phyloP scores from a whole-genome alignment of 306 rosid genomes.

The Cucumis sativus region Cucumber_9930_V3 NC_026657.2:39676501-39677000 shows the following conservation, averaged over 20 bases:
- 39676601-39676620: not conserved
- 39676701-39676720: not conserved
- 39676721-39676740: not conserved
- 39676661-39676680: no score
- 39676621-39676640: no score
- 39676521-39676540: not conserved
- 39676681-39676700: no score
- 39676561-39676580: not conserved
- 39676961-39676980: not conserved
- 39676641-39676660: no score
- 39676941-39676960: not conserved
- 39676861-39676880: not conserved
- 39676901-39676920: not conserved
- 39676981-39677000: slow-evolving; percentile 66
- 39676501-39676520: not conserved
- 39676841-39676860: not conserved
- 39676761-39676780: not conserved
- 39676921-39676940: not conserved
- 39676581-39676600: not conserved
- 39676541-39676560: not conserved
- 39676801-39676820: not conserved
- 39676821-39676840: not conserved
- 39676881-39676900: not conserved
- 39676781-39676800: not conserved
- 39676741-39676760: no score